phyloP scores from a whole-genome alignment of 495 filamentous ascomycete genomes.

The Xylaria bambusicola region DNA sequence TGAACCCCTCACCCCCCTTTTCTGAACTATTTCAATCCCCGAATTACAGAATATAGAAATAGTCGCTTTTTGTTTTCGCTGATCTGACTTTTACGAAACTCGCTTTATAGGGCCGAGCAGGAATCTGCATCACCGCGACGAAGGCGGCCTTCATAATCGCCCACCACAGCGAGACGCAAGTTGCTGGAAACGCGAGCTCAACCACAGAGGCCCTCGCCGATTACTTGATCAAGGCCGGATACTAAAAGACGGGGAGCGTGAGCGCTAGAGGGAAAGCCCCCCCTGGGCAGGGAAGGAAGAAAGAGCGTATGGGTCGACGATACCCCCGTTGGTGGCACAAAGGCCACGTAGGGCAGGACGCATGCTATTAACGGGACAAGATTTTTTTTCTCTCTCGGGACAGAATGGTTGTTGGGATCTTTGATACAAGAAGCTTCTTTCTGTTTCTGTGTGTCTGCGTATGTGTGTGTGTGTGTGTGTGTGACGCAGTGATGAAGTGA shows the following conservation, averaged over 20 bases:
- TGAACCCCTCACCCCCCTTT: too few species aligned
- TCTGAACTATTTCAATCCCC: too few species aligned
- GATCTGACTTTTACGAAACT: too few species aligned
- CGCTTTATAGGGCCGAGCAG: slow-evolving; percentile 69
- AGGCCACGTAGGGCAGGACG: slow-evolving; percentile 13
- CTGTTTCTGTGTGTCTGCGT: background rate
- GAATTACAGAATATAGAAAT: background rate
- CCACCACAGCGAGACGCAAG: slow-evolving; percentile 72
- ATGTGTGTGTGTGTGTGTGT: too few species aligned
- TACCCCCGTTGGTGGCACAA: slow-evolving; percentile 7
- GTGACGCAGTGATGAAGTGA: too few species aligned
- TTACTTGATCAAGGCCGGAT: slow-evolving; percentile 69
- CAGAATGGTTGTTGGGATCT: slow-evolving; percentile 8
- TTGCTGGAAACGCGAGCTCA: slow-evolving; percentile 65
- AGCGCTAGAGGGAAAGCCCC: background rate
- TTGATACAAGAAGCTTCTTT: slow-evolving; percentile 9
- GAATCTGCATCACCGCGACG: slow-evolving; percentile 78
- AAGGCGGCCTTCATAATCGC: slow-evolving; percentile 81
- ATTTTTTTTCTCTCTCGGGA: background rate
- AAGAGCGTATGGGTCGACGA: slow-evolving; percentile 11
- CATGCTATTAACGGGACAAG: slow-evolving; percentile 3
- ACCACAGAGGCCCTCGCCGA: slow-evolving; percentile 71
- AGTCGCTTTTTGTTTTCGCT: too few species aligned
- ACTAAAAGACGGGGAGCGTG: slow-evolving; percentile 47
- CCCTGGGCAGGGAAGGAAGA: slow-evolving; percentile 6